A percentile compares a stretch with the other conserved stretches of the same genome.
These are phyloP conservation scores for Candida ortonii DNA, from an alignment of 805 yeast genomes.

Conservation along the genomic window DNA sequence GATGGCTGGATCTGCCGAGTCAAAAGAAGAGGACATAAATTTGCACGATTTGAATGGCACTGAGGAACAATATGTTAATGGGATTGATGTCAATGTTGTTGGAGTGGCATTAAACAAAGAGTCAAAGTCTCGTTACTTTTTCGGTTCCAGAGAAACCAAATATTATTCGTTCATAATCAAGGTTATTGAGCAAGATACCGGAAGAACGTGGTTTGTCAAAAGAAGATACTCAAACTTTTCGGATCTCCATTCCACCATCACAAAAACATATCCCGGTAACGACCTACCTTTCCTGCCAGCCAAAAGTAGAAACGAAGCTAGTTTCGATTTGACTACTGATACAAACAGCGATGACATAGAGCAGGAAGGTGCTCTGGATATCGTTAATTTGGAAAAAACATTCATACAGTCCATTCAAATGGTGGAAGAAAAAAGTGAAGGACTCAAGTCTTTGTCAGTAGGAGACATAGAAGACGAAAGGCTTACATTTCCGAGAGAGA, in stretches of 20 bases:
- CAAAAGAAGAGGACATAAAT: constrained; percentile 22
- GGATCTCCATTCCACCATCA: constrained; percentile 50
- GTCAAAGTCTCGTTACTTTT: constrained; percentile 18
- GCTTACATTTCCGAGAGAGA: constrained; percentile 59
- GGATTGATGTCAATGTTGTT: constrained; percentile 60
- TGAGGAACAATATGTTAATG: constrained; percentile 45
- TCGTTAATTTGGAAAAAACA: constrained; percentile 21
- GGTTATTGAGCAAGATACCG: constrained; percentile 35
- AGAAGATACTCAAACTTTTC: constrained; percentile 70
- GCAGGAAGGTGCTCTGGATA: constrained; percentile 12
- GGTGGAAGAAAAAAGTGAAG: constrained; percentile 7
- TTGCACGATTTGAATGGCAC: constrained; percentile 38
- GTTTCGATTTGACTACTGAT: constrained; percentile 18
- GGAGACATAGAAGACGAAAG: constrained; percentile 12
- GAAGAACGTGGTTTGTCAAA: constrained; percentile 45
- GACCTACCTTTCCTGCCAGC: constrained; percentile 40
- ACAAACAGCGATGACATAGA: constrained; percentile 8
- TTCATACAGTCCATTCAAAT: constrained; percentile 19
- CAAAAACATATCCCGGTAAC: constrained; percentile 64
- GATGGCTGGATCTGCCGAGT: constrained; percentile 15
- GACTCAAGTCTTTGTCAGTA: constrained; percentile 4
- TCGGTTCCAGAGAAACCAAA: constrained; percentile 24
- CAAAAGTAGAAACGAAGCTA: constrained; percentile 27
- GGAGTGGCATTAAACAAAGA: constrained; percentile 51
- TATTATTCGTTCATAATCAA: constrained; percentile 49